Conservation (phyloP, 225 moss, liverwort and hornwort species). For the Marchantia paleacea region DNA sequence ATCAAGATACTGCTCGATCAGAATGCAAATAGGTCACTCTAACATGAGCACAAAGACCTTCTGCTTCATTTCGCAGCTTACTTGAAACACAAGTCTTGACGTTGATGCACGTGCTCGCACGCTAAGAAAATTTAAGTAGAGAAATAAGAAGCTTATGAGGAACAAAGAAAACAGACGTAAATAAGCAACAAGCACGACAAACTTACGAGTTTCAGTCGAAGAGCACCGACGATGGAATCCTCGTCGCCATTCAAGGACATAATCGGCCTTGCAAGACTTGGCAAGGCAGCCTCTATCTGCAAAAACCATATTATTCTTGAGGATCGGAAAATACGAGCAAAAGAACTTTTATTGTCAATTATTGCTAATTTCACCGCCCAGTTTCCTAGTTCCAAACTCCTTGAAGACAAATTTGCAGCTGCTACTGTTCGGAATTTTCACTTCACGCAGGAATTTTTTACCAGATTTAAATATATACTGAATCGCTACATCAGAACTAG, state of each 20-base stretch:
- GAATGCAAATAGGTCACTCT: too few relatives aligned
- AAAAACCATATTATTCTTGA: neutral
- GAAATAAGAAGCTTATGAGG: too few relatives aligned
- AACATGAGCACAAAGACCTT: too few relatives aligned
- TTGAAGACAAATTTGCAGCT: too few relatives aligned
- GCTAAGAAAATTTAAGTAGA: too few relatives aligned
- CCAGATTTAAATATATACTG: too few relatives aligned
- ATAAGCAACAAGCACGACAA: neutral
- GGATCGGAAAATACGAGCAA: neutral
- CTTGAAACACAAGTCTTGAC: too few relatives aligned
- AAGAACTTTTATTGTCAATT: neutral
- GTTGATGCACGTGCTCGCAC: neutral
- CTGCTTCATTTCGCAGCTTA: too few relatives aligned
- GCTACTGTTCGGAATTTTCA: too few relatives aligned
- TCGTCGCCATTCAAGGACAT: conserved; percentile 90
- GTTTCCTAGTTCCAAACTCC: neutral
- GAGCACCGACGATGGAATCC: conserved; percentile 84
- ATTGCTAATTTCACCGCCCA: neutral
- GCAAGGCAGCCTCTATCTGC: conserved; percentile 87
- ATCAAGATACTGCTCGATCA: neutral
- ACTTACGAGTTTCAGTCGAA: conserved; percentile 71
- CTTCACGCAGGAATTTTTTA: too few relatives aligned
- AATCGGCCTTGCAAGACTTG: conserved; percentile 90
- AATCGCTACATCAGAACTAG: too few relatives aligned
- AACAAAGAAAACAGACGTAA: neutral